phyloP scores from a whole-genome alignment of 345 rosid genomes.

The Geranium rotundifolium region DNA sequence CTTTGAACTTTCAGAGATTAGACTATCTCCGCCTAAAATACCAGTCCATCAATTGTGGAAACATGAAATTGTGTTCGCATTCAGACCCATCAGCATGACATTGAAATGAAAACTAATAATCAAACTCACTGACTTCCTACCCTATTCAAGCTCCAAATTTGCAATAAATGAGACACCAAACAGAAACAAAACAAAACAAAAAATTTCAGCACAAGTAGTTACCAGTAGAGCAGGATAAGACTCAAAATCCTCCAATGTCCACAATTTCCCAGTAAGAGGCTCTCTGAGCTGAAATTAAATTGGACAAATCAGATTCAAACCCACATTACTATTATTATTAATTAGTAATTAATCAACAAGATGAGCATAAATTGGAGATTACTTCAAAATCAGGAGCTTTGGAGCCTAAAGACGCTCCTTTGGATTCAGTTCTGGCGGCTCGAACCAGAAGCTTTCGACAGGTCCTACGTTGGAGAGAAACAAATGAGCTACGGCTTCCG shows the following conservation, averaged over 20 bases:
- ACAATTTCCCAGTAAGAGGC: constrained; percentile 69
- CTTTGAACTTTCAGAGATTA: no score
- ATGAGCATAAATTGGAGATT: not conserved
- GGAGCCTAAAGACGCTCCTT: constrained; percentile 47
- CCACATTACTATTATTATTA: not conserved
- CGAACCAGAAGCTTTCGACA: constrained; percentile 30
- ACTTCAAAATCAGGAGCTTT: constrained; percentile 70
- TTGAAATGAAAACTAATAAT: no score
- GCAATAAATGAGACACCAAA: no score
- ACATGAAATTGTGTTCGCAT: no score
- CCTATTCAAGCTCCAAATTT: no score
- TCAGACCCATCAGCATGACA: no score
- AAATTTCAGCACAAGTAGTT: not conserved
- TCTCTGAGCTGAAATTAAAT: constrained; percentile 39
- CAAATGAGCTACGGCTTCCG: no score
- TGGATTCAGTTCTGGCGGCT: constrained; percentile 54
- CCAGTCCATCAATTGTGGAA: no score
- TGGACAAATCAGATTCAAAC: not conserved
- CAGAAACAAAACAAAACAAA: not conserved
- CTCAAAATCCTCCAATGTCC: constrained; percentile 78
- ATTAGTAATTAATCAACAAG: not conserved
- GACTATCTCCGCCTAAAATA: no score
- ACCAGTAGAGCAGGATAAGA: constrained; percentile 71
- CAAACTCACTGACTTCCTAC: no score
- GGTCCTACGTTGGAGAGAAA: no score